Base-by-base conservation (phyloP, 371 early-diverging fungal species). In the Sanchytrium tribonematis region DNA sequence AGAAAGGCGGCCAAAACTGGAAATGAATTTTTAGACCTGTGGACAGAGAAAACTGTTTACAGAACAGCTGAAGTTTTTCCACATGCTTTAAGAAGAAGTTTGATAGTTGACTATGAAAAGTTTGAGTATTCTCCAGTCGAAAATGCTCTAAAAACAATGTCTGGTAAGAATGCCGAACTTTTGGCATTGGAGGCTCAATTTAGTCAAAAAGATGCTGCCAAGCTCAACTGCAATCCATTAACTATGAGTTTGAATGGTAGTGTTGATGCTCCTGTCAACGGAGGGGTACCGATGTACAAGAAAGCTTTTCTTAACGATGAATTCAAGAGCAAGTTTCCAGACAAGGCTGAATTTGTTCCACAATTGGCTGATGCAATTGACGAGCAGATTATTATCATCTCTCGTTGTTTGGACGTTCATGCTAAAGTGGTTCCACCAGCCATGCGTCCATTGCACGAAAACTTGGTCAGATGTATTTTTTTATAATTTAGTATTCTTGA, bases 211-310 rank as follows among this genome's bases (percentile, higher is more conserved):
- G 29, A 73, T 69, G 1, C 69, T 75, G 69, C 31, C 78, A 1
- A 71, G 65, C 65, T 70, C 66, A 12, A 66, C 75, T 27, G 69
- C 31, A 87, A 83, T 70, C 85, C 84, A 1, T 85, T 89, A 68
- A 84, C 86, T 0, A 87, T 89, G 87, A 81, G 85, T 1, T 73
- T 89, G 29, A 87, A 87, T 72, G 88, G 89, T 17, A 84, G 87
- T 1, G 84, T 89, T 0, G 88, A 89, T 79, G 88, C 89, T 1
- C 87, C 88, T 29, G 87, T 89, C 1, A 89, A 89, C 75, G 89
- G 89, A 29, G 89, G 89, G 32, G 79, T 89, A 1, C 81, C 83
- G 29, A 82, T 87, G 78, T 89, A 88, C 71, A 78, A 80, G 69
- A 78, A 78, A 30, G 87, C 88, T 0, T 89, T 89, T 71, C 74